Conservation (phyloP, 2,329 filamentous ascomycete genomes). For the Ophiostoma sp. region DNA sequence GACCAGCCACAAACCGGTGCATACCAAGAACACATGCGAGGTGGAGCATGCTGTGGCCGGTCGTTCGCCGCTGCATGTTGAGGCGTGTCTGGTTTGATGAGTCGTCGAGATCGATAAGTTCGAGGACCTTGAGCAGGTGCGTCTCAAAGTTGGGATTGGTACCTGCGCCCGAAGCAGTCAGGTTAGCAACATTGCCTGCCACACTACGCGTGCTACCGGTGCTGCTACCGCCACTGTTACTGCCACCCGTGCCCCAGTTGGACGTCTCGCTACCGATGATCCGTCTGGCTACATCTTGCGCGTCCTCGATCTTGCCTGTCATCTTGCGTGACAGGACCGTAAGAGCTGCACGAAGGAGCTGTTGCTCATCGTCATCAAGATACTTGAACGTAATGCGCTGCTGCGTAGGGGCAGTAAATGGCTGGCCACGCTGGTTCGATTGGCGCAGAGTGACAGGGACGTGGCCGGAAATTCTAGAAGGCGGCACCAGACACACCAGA, state of each 20-base stretch:
- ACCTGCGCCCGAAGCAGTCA: conserved; percentile 27
- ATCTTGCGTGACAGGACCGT: conserved; percentile 55
- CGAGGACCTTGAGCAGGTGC: conserved; percentile 66
- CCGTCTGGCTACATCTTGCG: conserved; percentile 55
- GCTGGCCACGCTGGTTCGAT: conserved; percentile 34
- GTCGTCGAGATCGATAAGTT: conserved; percentile 72
- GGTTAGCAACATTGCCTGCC: background rate
- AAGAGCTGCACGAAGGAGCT: conserved; percentile 63
- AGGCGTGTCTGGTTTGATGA: conserved; percentile 61
- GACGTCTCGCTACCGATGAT: conserved; percentile 48
- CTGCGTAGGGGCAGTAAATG: conserved; percentile 37
- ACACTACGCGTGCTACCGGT: conserved; percentile 35
- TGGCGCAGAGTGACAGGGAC: conserved; percentile 66
- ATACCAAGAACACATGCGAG: conserved; percentile 70
- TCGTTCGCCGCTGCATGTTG: conserved; percentile 56
- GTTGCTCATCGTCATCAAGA: conserved; percentile 63
- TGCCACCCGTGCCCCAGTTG: conserved; percentile 40
- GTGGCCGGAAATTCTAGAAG: conserved; percentile 58
- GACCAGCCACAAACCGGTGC: conserved; percentile 67
- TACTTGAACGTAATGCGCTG: conserved; percentile 61
- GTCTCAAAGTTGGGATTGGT: conserved; percentile 54
- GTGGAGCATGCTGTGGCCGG: conserved; percentile 76
- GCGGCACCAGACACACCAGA: conserved; percentile 73
- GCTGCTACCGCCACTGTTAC: conserved; percentile 34
- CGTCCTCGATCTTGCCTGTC: conserved; percentile 57